These are phyloP conservation scores for Trypanosoma caninum DNA, from an alignment of 208 protist genomes.

Conservation along the genomic window DNA sequence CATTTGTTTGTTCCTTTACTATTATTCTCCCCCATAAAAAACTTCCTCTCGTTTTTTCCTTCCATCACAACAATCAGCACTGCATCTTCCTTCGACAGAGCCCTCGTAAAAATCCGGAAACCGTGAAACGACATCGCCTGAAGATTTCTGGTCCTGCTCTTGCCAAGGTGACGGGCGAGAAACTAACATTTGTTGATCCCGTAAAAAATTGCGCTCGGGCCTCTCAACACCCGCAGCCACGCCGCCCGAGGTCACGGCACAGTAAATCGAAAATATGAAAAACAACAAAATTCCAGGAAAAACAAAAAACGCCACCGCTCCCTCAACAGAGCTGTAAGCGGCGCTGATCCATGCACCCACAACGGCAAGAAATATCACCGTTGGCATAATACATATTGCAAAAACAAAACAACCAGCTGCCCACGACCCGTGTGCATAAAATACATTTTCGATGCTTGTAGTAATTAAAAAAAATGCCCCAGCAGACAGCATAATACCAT, in stretches of 20 bases:
- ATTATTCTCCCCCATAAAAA: no score
- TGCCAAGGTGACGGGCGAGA: no score
- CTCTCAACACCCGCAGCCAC: neutral
- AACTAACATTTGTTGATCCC: neutral
- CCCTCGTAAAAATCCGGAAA: no score
- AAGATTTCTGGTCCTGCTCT: no score
- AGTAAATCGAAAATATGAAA: slow-evolving; percentile 23
- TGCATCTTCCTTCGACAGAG: no score
- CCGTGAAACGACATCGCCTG: no score
- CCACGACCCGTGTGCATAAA: slow-evolving; percentile 14
- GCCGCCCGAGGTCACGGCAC: slow-evolving; percentile 23
- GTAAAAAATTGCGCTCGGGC: neutral
- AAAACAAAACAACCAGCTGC: slow-evolving; percentile 42
- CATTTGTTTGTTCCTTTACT: no score
- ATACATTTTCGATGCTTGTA: neutral
- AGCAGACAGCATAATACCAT: slow-evolving; percentile 34
- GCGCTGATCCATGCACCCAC: slow-evolving; percentile 48
- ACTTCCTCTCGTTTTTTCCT: no score
- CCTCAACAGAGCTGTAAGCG: slow-evolving; percentile 30
- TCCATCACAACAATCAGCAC: no score
- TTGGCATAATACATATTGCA: slow-evolving; percentile 41
- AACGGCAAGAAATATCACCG: slow-evolving; percentile 40
- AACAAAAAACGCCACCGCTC: slow-evolving; percentile 37
- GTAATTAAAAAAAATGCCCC: slow-evolving; percentile 38
- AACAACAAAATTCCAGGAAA: slow-evolving; percentile 39